phyloP scores from a whole-genome alignment of 345 rosid genomes.

The Citrus maxima region DNA sequence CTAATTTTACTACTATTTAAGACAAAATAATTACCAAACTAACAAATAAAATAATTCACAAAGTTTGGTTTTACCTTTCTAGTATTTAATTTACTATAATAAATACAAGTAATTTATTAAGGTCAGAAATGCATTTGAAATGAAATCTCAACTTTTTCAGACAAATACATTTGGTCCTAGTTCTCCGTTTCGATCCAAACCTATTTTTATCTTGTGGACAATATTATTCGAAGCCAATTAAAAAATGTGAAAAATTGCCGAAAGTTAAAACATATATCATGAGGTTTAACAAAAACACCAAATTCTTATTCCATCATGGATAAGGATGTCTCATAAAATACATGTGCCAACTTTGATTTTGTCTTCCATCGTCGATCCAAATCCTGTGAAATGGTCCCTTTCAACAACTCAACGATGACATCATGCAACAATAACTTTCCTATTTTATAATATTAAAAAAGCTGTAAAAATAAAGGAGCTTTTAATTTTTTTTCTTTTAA shows the following conservation, averaged over 20 bases:
- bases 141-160: no score
- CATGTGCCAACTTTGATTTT: constrained; percentile 1
- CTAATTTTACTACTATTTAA: no score
- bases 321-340: not conserved
- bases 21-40: not conserved
- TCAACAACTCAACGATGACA: not conserved
- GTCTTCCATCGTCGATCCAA: not conserved
- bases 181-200: no score
- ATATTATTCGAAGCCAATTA: no score
- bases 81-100: not conserved
- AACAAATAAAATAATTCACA: no score
- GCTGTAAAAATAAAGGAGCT: not conserved
- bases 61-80: no score
- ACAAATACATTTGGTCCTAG: not conserved
- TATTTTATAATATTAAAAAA: no score
- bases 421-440: not conserved
- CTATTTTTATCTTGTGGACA: not conserved
- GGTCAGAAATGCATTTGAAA: not conserved
- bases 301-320: not conserved
- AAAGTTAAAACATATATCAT: not conserved
- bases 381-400: not conserved
- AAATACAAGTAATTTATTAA: not conserved
- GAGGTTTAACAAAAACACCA: not conserved
- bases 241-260: no score
- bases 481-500: no score